A percentile compares a stretch with the other conserved stretches of the same genome.
These are phyloP conservation scores for Prinsepia uniflora DNA, from an alignment of 306 rosid genomes.

Conservation along the genomic window DNA sequence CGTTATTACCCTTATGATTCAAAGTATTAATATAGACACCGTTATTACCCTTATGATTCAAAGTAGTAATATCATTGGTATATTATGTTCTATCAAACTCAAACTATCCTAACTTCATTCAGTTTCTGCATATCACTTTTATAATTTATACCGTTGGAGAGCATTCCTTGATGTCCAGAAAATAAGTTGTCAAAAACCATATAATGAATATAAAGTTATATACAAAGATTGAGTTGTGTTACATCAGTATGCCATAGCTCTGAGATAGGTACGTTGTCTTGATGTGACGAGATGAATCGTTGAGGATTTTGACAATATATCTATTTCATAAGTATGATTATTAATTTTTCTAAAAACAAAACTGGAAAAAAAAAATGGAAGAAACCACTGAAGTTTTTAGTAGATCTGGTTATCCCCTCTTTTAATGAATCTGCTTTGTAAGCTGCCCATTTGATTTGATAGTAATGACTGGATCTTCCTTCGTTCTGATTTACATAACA, in stretches of 20 bases:
- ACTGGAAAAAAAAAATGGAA: too few species aligned
- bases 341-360: too few species aligned
- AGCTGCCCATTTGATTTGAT: too few species aligned
- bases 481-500: too few species aligned
- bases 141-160: background rate
- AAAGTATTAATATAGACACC: background rate
- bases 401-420: too few species aligned
- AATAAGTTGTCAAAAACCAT: constrained; percentile 2
- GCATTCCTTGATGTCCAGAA: background rate
- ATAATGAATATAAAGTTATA: background rate
- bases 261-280: too few species aligned
- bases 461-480: too few species aligned
- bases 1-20: background rate
- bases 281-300: background rate
- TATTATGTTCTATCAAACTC: background rate
- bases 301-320: background rate
- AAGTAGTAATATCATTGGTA: background rate
- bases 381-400: too few species aligned
- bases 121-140: background rate
- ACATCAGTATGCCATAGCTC: too few species aligned
- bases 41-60: too few species aligned
- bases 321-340: background rate
- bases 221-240: too few species aligned
- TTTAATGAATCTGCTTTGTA: too few species aligned
- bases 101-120: background rate